Percentiles rank a stretch among this genome's conserved stretches.
These are phyloP conservation scores for Metarhizium sp. DNA, from an alignment of 2,329 filamentous ascomycete genomes.

Conservation along the genomic window DNA sequence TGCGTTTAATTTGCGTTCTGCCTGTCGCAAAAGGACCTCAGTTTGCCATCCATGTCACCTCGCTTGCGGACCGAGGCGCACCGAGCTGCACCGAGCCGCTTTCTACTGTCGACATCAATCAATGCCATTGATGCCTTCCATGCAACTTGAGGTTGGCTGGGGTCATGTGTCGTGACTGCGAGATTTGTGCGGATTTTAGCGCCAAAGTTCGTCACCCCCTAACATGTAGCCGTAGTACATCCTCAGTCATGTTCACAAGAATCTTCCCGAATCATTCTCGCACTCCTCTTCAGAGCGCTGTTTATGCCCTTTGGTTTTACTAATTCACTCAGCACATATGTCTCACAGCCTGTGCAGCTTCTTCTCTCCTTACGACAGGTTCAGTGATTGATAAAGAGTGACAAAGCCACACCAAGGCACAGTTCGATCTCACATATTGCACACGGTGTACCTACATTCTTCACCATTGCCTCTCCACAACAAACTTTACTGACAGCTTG, in stretches of 20 bases:
- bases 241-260: background rate
- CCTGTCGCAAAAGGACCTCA: background rate
- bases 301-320: background rate
- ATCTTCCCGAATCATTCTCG: background rate
- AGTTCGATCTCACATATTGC: background rate
- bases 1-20: background rate
- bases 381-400: background rate
- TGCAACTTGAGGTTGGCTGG: background rate
- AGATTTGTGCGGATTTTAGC: slow-evolving; percentile 27
- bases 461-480: background rate
- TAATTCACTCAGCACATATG: background rate
- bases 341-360: background rate
- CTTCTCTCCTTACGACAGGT: background rate
- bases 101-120: background rate
- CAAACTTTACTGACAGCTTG: background rate
- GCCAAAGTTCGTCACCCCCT: slow-evolving; percentile 5
- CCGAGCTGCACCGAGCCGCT: background rate
- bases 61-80: background rate
- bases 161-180: slow-evolving; percentile 5
- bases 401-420: background rate
- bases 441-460: background rate
- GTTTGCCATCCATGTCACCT: background rate
- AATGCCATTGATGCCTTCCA: too few species aligned
- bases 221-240: background rate
- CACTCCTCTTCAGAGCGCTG: background rate